Evolutionary conservation across 1,139 yeast species (phyloP), one percentile per base, ranked within the genome.

Genomic region (Debaryomycetaceae sp.): DNA sequence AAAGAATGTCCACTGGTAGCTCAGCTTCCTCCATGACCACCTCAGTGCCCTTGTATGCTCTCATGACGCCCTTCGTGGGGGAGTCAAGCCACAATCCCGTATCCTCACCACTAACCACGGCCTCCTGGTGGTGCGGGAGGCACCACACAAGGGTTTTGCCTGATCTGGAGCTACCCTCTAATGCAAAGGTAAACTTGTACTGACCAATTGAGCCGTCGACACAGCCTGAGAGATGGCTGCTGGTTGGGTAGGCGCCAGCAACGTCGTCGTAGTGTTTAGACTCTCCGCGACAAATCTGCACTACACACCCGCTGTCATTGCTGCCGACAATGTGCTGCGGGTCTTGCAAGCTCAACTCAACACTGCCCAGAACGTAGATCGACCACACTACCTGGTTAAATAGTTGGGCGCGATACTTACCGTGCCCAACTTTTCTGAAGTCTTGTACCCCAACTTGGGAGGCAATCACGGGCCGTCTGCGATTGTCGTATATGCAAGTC

Each of bases 51-150:
- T 66, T 49, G 43, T 67, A 79, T 0, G 79, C 84, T 25, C 56
- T 61, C 79, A 83, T 82, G 3, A 46, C 49, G 9, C 94, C 94
- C 45, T 75, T 77, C 1, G 83, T 77, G 0, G 89, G 76, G 0
- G 89, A 78, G 40, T 77, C 84, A 27, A 83, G 48, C 2, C 39
- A 41, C 23, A 80, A 44, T 6, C 59, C 61, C 0, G 74, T 59
- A 19, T 48, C 53, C 3, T 35, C 39, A 2, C 39, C 39, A 19
- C 43, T 38, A n/a, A 34, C 28, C 16, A 78, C 62, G 0, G 71
- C 57, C 15, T 63, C 65, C 35, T 71, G 74, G 41, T 82, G 91
- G 48, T 83, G 94, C 1, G 91, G 91, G 14, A 81, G 61, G 61
- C 62, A 76, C 68, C 64, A 71, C 43, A 66, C 49, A n/a, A 67